Conservation (phyloP, 805 yeast species). For the Lachancea kluyveri region DNA sequence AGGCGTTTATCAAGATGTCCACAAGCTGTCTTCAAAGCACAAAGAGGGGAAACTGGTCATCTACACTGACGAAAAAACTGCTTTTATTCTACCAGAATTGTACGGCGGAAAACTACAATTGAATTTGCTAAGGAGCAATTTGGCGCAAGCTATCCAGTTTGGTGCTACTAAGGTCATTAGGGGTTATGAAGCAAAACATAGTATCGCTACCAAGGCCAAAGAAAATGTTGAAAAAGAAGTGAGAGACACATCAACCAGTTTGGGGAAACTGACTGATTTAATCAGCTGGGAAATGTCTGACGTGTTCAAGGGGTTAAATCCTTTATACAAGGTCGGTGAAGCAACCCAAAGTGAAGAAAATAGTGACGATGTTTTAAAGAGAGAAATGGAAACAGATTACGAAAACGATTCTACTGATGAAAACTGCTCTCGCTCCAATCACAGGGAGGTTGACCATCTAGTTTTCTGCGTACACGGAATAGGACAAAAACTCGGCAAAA, state of each 20-base stretch:
- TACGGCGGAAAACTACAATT: constrained; percentile 36
- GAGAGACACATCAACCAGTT: constrained; percentile 9
- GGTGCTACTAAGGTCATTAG: constrained; percentile 47
- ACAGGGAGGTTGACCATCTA: constrained; percentile 45
- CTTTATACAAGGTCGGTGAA: constrained; percentile 3
- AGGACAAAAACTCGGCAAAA: constrained; percentile 80
- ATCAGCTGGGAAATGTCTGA: constrained; percentile 18
- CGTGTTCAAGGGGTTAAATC: constrained; percentile 8
- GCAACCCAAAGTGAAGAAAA: constrained; percentile 8
- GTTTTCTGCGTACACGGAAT: constrained; percentile 92
- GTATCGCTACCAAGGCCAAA: constrained; percentile 18
- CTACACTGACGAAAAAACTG: constrained; percentile 36
- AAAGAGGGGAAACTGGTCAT: constrained; percentile 13
- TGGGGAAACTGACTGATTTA: constrained; percentile 19
- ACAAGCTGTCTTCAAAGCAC: constrained; percentile 7
- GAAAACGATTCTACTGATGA: constrained; percentile 40
- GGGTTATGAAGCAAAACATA: constrained; percentile 34
- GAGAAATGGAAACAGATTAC: constrained; percentile 47
- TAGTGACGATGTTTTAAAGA: constrained; percentile 32
- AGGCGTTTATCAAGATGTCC: constrained; percentile 12
- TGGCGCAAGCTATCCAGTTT: constrained; percentile 32
- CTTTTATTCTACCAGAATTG: constrained; percentile 42
- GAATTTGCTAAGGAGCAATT: constrained; percentile 30
- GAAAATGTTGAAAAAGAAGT: constrained; percentile 29
- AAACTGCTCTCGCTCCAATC: constrained; percentile 34